A percentile compares a stretch with the other conserved stretches of the same genome.
Conservation (phyloP, 257 asterid species). For the Leonotis leonurus region DNA sequence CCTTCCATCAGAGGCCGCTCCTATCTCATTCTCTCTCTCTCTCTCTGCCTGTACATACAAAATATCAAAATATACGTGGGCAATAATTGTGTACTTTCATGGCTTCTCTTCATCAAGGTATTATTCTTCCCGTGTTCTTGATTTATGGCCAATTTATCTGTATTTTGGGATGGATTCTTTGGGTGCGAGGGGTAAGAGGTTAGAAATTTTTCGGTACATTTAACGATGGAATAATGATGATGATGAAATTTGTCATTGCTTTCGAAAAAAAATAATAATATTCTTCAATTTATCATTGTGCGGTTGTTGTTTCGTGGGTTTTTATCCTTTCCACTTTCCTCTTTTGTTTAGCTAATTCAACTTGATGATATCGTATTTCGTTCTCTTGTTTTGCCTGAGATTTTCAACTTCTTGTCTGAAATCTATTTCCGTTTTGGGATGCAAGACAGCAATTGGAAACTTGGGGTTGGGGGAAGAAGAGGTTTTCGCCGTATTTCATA, state of each 20-base stretch:
- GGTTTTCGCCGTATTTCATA: constrained; percentile 4
- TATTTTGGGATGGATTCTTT: background rate
- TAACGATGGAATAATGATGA: background rate
- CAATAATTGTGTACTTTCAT: background rate
- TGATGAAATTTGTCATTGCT: background rate
- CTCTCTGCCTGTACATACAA: background rate
- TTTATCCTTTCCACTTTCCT: background rate
- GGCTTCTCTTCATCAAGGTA: constrained; percentile 11
- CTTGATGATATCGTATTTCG: background rate
- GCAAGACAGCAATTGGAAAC: background rate
- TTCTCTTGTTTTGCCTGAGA: background rate
- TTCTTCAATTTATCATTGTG: background rate
- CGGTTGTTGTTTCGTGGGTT: background rate
- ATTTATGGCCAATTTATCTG: background rate
- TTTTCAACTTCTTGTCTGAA: background rate
- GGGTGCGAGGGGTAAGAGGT: background rate
- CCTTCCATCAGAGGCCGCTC: background rate
- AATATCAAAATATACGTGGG: background rate
- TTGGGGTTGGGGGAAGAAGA: background rate
- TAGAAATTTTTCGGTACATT: background rate
- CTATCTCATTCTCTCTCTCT: too few relatives aligned
- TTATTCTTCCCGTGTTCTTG: background rate
- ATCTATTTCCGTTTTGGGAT: background rate
- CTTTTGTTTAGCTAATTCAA: background rate
- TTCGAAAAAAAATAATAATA: background rate